Evolutionary conservation across 2,329 filamentous ascomycete species (phyloP).

Genomic region (Diaporthe ilicicola): DNA sequence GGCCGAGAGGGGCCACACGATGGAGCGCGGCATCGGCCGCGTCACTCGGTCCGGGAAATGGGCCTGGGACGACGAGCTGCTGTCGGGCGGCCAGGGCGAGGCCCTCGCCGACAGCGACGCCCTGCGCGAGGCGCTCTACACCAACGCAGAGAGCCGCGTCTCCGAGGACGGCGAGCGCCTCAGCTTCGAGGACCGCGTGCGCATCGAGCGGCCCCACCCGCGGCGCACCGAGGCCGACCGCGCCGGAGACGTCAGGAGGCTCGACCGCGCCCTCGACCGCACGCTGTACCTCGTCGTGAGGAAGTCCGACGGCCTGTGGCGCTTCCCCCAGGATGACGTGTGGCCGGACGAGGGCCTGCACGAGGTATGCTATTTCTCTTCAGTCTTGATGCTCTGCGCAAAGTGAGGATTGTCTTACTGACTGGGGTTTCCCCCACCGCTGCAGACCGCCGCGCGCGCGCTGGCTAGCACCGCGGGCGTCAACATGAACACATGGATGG

Average conservation of each 20-base stretch:
- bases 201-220: constrained; percentile 74
- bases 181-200: constrained; percentile 65
- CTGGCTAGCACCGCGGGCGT: constrained; percentile 80
- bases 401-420: background rate
- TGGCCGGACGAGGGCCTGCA: constrained; percentile 79
- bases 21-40: constrained; percentile 84
- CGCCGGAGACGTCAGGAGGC: constrained; percentile 75
- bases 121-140: constrained; percentile 73
- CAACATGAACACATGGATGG: constrained; percentile 99
- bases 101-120: constrained; percentile 69
- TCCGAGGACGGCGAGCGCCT: constrained; percentile 69
- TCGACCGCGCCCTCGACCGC: constrained; percentile 81
- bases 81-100: constrained; percentile 81
- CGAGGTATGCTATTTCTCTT: constrained; percentile 65
- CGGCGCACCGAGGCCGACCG: constrained; percentile 82
- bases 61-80: constrained; percentile 91
- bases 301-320: constrained; percentile 78
- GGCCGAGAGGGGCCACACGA: constrained; percentile 73
- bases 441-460: constrained; percentile 82
- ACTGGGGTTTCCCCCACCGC: background rate
- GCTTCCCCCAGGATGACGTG: constrained; percentile 79
- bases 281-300: constrained; percentile 91
- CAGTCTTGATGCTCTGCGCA: no score
- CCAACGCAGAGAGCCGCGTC: constrained; percentile 75
- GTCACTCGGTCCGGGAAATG: constrained; percentile 73